Evolutionary conservation across 208 protist genomes (phyloP).

Genomic region (Acanthamoeba divionensis): DNA sequence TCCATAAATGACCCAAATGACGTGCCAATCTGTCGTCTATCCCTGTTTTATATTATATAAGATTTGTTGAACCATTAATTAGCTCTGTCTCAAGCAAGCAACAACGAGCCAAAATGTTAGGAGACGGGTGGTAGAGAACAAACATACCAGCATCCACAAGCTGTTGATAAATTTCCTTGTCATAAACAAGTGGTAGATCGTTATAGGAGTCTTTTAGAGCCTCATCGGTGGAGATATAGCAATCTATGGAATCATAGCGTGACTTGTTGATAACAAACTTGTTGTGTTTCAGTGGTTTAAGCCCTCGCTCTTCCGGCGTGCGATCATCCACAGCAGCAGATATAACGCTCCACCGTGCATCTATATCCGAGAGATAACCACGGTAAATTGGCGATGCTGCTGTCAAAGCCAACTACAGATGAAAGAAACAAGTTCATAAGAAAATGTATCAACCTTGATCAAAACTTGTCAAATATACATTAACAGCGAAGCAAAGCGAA

Average conservation of each 20-base stretch:
- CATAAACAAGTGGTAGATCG: slow-evolving; percentile 71
- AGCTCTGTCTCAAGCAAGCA: not conserved
- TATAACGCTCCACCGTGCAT: slow-evolving; percentile 95
- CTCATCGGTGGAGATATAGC: slow-evolving; percentile 85
- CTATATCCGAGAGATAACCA: slow-evolving; percentile 92
- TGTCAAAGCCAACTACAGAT: slow-evolving; percentile 88
- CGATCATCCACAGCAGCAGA: slow-evolving; percentile 95
- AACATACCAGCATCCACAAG: slow-evolving; percentile 60
- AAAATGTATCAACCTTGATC: not conserved
- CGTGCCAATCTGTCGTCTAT: slow-evolving; percentile 91
- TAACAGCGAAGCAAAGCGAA: too few relatives aligned
- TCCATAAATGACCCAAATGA: slow-evolving; percentile 97
- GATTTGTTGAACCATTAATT: not conserved
- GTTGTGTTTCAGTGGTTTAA: not conserved
- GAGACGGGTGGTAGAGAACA: not conserved
- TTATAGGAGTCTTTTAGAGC: slow-evolving; percentile 87
- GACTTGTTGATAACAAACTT: slow-evolving; percentile 90
- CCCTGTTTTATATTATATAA: slow-evolving; percentile 59
- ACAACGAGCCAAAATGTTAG: not conserved
- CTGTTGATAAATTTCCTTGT: slow-evolving; percentile 63
- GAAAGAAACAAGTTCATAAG: not conserved
- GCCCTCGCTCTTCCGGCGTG: slow-evolving; percentile 74
- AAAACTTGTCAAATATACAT: too few relatives aligned
- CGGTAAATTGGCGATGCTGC: slow-evolving; percentile 95
- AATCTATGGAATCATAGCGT: slow-evolving; percentile 93